Base-by-base conservation (phyloP, 306 rosid genomes). In the Begonia masoniana region DNA sequence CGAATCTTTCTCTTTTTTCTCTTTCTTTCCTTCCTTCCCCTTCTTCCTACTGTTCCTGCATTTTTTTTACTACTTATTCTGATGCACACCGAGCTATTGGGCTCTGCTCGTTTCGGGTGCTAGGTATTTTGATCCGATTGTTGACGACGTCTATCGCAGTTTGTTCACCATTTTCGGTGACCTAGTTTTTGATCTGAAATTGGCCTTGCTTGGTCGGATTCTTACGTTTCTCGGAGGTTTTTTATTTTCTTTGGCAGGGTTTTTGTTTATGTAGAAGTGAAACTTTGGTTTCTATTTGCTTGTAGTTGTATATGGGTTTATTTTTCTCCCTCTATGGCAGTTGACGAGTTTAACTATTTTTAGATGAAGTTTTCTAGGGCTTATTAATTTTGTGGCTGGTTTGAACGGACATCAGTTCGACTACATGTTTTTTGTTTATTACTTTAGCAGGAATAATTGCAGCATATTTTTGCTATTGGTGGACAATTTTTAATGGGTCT, bases 1-100 rank as follows among this genome's bases (percentile, higher is more conserved):
- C 66, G 58, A 62, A 62, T 62, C 42, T 62, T 62, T 58, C 43
- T 58, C 45, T 52, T 23, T 23, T 52, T 47, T 23, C n/a, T 13
- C 16, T 43, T 52, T 19, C 41, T 15, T 43, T 42, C 41, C 56
- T 10, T 48, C 39, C 64, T 15, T n/a, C n/a, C n/a, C n/a, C n/a
- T n/a, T 51, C 56, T 10, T 48, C 39, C 64, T 15, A 42, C 49
- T 50, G 55, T 61, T 49, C 21, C 19, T 61, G 42, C 51, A 50
- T 41, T 51, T 51, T 17, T 60, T 36, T 41, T 61, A 41, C 41
- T 52, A 43, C 66, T 13, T 52, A 51, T 61, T 61, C 7, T 61
- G 43, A 35, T 35, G 41, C 23, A 10, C 14, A 10, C 41, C 41
- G 41, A 41, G 6, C 47, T 10, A 13, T 16, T 15, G 41, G 54